phyloP scores from a whole-genome alignment of 306 rosid genomes.

The Bauhinia variegata region DNA sequence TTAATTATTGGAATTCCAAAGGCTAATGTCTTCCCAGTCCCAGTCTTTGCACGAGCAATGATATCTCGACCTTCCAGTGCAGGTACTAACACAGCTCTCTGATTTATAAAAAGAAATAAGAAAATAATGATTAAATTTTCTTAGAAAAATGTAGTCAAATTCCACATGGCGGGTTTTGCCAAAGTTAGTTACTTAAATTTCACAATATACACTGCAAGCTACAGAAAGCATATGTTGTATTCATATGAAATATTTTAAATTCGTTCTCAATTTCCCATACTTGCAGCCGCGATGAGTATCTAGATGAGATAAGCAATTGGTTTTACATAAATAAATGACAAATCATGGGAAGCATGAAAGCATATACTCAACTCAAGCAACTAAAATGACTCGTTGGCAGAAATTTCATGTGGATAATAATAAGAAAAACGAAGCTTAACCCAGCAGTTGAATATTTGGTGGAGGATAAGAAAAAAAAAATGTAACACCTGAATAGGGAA shows the following conservation, averaged over 20 bases:
- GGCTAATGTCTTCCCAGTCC: constrained; percentile 95
- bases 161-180: neutral
- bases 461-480: neutral
- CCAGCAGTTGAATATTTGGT: neutral
- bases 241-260: neutral
- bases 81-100: constrained; percentile 95
- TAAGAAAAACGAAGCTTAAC: neutral
- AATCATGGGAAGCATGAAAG: neutral
- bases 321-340: neutral
- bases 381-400: neutral
- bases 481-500: constrained; percentile 85
- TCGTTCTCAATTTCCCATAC: neutral
- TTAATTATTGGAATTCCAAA: constrained; percentile 89
- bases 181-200: neutral
- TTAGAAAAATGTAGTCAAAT: neutral
- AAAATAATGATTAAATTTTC: neutral
- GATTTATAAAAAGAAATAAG: constrained; percentile 7
- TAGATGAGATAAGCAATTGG: neutral
- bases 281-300: neutral
- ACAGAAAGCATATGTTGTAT: neutral
- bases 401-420: neutral
- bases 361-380: neutral
- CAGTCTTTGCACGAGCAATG: constrained; percentile 97
- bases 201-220: neutral
- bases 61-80: constrained; percentile 91